Evolutionary conservation across 805 yeast genomes (phyloP).

Genomic region (Isabelozyma rhagii): DNA sequence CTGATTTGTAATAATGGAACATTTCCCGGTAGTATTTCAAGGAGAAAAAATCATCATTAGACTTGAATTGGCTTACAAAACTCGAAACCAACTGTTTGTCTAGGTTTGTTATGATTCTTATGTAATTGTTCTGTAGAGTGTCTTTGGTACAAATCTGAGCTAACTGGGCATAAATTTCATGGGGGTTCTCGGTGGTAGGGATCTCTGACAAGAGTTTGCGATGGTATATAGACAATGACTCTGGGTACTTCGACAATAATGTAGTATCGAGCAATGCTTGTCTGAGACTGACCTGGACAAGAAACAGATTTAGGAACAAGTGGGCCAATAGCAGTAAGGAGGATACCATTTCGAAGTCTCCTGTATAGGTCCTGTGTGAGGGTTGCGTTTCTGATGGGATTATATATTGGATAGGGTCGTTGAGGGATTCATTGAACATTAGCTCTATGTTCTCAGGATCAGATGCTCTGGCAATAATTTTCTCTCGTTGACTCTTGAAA

Average conservation of each 20-base stretch:
- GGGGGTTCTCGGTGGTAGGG: background rate
- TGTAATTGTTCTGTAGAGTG: background rate
- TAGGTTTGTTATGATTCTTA: background rate
- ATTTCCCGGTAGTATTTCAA: constrained; percentile 18
- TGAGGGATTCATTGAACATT: background rate
- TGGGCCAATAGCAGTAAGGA: background rate
- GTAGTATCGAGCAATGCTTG: background rate
- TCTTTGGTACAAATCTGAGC: background rate
- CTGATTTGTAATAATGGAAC: constrained; percentile 25
- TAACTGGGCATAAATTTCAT: background rate
- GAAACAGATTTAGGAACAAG: background rate
- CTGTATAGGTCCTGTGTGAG: background rate
- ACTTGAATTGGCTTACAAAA: constrained; percentile 9
- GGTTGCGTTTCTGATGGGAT: too few relatives aligned
- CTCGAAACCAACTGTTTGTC: background rate
- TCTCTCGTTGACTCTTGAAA: background rate
- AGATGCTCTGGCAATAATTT: background rate
- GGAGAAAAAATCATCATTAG: constrained; percentile 18
- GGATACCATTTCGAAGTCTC: background rate
- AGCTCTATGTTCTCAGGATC: background rate
- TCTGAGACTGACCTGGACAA: background rate
- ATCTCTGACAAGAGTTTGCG: background rate
- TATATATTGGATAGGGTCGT: background rate
- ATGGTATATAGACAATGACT: background rate
- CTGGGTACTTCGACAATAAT: background rate